Base-by-base conservation (phyloP, 805 yeast genomes). In the Barnettozyma wickerhamii region DNA sequence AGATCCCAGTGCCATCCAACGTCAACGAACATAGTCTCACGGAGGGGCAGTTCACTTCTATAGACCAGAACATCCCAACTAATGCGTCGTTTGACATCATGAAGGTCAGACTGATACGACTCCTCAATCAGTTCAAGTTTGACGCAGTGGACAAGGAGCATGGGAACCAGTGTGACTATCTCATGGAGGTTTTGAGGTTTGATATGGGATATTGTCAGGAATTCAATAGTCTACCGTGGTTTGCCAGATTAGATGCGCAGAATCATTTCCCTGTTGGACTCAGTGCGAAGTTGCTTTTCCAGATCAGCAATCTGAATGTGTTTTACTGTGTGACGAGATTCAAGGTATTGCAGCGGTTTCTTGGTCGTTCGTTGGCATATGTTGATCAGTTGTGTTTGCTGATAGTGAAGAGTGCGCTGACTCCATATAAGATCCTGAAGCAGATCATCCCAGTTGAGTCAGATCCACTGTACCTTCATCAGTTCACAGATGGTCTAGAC, bases 231-330 rank as follows among this genome's bases (percentile, higher is more conserved):
- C n/a, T 38, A 12, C 37, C 41, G 13, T 7, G 19, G 6, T 26
- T 26, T 35, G 23, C 37, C 4, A 35, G 19, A 35, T 27, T 27
- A 6, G 31, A 26, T 7, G 27, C 26, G 19, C 12, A 35, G 13
- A 26, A 27, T 18, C 24, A 26, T 18, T 12, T 27, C 5, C 10
- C 14, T n/a, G 30, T 23, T 23, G 26, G 26, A 7, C 10, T 23
- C 7, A 23, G 26, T 23, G 26, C 26, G 26, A 23, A 10, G 10
- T 27, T 27, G 13, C n/a, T 19, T 7, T 19, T 35, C n/a, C 30
- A 35, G 12, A 26, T 35, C n/a, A 27, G 27, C 17, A 35, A 35
- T 27, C n/a, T 34, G 9, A 26, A 34, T 34, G 18, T 34, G 12
- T 34, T 34, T 13, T 34, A 26, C 10, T 26, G 21, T 14, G 27